Conservation (phyloP, 2,329 filamentous ascomycete species). For the Cladorrhinum sp. region DNA sequence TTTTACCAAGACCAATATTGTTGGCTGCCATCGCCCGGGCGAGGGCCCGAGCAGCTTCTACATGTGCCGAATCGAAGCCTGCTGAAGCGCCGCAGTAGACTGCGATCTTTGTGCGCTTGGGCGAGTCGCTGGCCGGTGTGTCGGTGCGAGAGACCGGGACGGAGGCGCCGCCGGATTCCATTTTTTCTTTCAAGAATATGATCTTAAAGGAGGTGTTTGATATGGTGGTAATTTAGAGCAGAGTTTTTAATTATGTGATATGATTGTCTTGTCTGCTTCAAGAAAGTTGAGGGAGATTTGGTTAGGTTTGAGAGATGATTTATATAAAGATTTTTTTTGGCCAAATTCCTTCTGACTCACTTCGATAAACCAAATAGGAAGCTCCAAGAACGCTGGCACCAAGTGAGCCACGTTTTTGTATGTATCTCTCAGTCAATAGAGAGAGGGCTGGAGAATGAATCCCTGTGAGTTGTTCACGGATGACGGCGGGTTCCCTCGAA, state of each 20-base stretch:
- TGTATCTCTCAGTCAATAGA: too few relatives aligned
- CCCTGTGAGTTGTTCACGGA: not conserved
- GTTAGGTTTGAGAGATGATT: not conserved
- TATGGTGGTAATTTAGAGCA: not conserved
- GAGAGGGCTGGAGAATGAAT: not conserved
- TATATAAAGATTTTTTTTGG: not conserved
- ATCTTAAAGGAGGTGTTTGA: not conserved
- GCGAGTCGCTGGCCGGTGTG: slow-evolving; percentile 33
- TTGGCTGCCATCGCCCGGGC: slow-evolving; percentile 70
- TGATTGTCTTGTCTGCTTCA: not conserved
- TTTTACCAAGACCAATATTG: slow-evolving; percentile 69
- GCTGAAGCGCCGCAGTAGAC: slow-evolving; percentile 88
- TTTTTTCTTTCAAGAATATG: too few relatives aligned
- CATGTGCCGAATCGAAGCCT: slow-evolving; percentile 70
- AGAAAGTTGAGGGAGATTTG: not conserved
- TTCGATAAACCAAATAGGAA: too few relatives aligned
- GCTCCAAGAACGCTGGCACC: too few relatives aligned
- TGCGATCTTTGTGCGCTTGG: slow-evolving; percentile 66
- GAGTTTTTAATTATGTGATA: not conserved
- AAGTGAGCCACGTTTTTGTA: not conserved
- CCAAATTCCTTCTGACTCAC: not conserved
- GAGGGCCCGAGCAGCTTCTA: slow-evolving; percentile 74
- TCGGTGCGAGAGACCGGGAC: slow-evolving; percentile 31
- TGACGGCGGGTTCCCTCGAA: not conserved
- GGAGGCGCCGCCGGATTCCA: slow-evolving; percentile 42